Conservation (phyloP, 352 stramenopile genomes). For the Discostella stelligera region DNA sequence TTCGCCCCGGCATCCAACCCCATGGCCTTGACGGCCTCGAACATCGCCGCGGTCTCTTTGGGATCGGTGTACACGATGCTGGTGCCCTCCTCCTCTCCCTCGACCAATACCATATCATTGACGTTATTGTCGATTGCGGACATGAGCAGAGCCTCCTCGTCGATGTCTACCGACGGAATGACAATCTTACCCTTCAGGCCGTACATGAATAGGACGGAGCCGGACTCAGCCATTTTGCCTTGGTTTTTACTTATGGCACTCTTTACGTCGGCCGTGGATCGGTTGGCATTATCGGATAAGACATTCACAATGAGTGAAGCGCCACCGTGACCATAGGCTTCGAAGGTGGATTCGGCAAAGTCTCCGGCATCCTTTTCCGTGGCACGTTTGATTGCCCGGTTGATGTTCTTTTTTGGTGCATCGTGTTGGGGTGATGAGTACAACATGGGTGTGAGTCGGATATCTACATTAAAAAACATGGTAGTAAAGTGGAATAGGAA, state of each 20-base stretch:
- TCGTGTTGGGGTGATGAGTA: too few species aligned
- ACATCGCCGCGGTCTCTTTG: constrained; percentile 67
- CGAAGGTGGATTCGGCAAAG: constrained; percentile 83
- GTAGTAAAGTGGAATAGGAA: too few species aligned
- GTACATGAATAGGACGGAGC: constrained; percentile 86
- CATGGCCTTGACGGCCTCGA: constrained; percentile 64
- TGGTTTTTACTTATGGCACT: constrained; percentile 78
- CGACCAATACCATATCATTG: constrained; percentile 81
- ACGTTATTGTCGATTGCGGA: constrained; percentile 83
- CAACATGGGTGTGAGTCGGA: too few species aligned
- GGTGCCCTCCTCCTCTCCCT: constrained; percentile 70
- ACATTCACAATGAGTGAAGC: constrained; percentile 83
- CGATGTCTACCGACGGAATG: constrained; percentile 50
- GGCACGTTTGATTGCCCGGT: constrained; percentile 81
- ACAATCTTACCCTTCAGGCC: constrained; percentile 82
- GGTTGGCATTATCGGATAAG: constrained; percentile 84
- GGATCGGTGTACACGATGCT: constrained; percentile 73
- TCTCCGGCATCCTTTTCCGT: constrained; percentile 76
- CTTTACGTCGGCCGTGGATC: constrained; percentile 80
- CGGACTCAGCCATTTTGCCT: constrained; percentile 82
- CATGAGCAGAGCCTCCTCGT: constrained; percentile 81
- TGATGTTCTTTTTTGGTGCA: constrained; percentile 82
- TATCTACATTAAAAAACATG: too few species aligned
- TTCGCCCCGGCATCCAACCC: constrained; percentile 56
- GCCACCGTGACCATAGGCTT: constrained; percentile 79